Evolutionary conservation across 2,329 filamentous ascomycete species (phyloP).

Genomic region (Ceratocystis lukuohia): DNA sequence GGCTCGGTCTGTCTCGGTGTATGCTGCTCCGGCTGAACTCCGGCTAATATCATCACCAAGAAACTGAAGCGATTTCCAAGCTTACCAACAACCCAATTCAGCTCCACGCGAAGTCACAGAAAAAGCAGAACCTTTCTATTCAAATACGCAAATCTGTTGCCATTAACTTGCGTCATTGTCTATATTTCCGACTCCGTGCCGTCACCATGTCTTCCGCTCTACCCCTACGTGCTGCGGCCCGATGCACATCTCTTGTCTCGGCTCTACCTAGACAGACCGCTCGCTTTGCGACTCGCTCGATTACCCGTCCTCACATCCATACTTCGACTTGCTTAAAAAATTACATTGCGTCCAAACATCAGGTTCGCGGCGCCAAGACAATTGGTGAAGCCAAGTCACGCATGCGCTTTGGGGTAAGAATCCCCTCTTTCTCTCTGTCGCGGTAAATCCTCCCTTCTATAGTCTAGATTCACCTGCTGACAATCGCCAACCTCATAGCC

Average conservation of each 20-base stretch:
- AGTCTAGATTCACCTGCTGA: neutral
- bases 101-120: neutral
- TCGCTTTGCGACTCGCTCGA: conserved; percentile 15
- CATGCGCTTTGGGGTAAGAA: conserved; percentile 41
- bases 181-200: neutral
- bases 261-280: conserved; percentile 9
- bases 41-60: conserved; percentile 1
- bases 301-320: conserved; percentile 19
- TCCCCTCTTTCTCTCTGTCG: neutral
- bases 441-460: neutral
- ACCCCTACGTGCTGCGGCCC: conserved; percentile 6
- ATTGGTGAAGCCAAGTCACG: conserved; percentile 47
- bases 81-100: neutral
- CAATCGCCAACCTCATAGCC: conserved; percentile 39
- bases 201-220: conserved; percentile 8
- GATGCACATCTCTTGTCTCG: neutral
- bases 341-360: neutral
- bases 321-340: conserved; percentile 19
- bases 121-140: neutral
- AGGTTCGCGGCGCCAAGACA: conserved; percentile 33
- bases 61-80: conserved; percentile 2
- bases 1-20: conserved; percentile 17
- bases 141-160: neutral
- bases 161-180: neutral
- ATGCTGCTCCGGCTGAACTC: neutral